These are phyloP conservation scores for Cladophialophora carrionii DNA, from an alignment of 2,329 filamentous ascomycete species.

Conservation along the genomic window DNA sequence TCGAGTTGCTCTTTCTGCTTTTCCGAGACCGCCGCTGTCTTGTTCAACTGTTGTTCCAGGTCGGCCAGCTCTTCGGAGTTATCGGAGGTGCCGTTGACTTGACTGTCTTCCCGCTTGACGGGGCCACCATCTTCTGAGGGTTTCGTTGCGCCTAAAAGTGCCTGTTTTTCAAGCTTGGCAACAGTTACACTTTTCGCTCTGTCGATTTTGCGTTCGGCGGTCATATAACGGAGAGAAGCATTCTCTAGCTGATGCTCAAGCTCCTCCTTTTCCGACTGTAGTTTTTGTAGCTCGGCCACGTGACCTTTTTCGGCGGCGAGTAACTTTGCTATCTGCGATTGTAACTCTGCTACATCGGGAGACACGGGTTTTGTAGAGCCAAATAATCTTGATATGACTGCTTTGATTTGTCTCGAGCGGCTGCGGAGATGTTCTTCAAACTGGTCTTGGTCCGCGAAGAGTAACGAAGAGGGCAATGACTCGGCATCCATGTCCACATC, in stretches of 20 bases:
- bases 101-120: conserved; percentile 55
- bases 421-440: conserved; percentile 81
- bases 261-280: conserved; percentile 78
- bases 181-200: conserved; percentile 85
- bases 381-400: conserved; percentile 72
- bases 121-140: conserved; percentile 51
- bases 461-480: conserved; percentile 57
- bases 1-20: conserved; percentile 91
- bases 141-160: conserved; percentile 67
- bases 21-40: conserved; percentile 72
- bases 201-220: conserved; percentile 93
- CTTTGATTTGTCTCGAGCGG: conserved; percentile 75
- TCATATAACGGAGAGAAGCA: conserved; percentile 87
- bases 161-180: conserved; percentile 88
- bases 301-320: conserved; percentile 82
- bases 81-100: conserved; percentile 59
- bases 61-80: conserved; percentile 65
- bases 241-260: conserved; percentile 84
- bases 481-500: conserved; percentile 40
- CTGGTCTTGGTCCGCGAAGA: conserved; percentile 58
- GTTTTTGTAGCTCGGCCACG: conserved; percentile 72
- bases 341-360: conserved; percentile 72
- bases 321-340: conserved; percentile 73
- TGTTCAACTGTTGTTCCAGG: conserved; percentile 74
- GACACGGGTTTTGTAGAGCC: conserved; percentile 51